Evolutionary conservation across 1,284 basidiomycete species (phyloP), one percentile per base, ranked within the genome.

Genomic region (Pseudomicrostroma phylloplanum): DNA sequence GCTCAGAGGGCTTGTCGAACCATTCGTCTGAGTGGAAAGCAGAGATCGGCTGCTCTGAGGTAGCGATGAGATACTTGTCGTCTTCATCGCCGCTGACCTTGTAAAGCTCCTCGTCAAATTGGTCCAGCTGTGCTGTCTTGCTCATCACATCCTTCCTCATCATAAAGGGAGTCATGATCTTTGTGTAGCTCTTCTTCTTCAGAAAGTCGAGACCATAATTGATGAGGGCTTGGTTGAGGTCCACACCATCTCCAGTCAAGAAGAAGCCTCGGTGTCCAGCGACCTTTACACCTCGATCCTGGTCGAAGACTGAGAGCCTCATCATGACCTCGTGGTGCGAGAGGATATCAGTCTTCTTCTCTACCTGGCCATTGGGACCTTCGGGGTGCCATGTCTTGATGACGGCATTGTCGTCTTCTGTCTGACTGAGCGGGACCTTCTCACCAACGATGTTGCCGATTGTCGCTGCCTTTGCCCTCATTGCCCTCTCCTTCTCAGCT

Each of bases 51-150:
- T 98, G 94, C 81, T 98, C 96, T 40, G 92, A 96, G 56, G 94
- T 98, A 6, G 96, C 94, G 77, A 98, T 98, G 55, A 98, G 86
- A 82, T 98, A 98, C 81, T 96, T 97, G 81, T 98, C 96, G 74
- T 96, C 92, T 25, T 94, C 92, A 54, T 87, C 88, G 36, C 79
- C 80, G 67, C 89, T 88, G 65, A 94, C 89, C 84, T 96, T 96
- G 86, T 98, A 98, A 25, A 98, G 83, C 72, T 96, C 93, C 82
- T 98, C 96, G 80, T 98, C 94, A 73, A 97, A 98, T 80, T 97
- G 91, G 75, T 93, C 91, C 17, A 98, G 86, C 80, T 98, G 94
- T 1, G 94, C 94, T 0, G 94, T 98, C 83, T 94, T 94, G 64
- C 86, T 87, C 96, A 98, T 98, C 74, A 90, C 85, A 55, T 94